Evolutionary conservation across 2,329 filamentous ascomycete species (phyloP).

Genomic region (Onygena corvina): DNA sequence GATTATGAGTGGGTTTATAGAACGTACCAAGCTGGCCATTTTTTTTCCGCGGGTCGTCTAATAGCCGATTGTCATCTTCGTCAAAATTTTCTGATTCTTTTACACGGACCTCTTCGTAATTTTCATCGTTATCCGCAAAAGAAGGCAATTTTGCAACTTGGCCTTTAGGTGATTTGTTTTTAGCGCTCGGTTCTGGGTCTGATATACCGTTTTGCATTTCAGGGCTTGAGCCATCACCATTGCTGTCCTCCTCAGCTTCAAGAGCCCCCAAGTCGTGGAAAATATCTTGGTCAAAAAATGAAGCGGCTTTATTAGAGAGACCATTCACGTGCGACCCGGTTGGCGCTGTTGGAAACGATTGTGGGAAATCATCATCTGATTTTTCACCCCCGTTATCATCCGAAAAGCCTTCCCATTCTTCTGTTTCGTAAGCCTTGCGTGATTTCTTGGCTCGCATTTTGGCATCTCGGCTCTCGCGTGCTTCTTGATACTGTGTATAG

Average conservation of each 20-base stretch:
- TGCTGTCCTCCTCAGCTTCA: conserved; percentile 36
- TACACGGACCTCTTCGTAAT: neutral
- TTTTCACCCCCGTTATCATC: conserved; percentile 48
- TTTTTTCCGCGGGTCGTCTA: conserved; percentile 30
- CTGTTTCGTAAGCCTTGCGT: conserved; percentile 66
- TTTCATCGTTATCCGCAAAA: neutral
- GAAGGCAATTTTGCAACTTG: neutral
- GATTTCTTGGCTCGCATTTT: conserved; percentile 87
- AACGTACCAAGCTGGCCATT: conserved; percentile 35
- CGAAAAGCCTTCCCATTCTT: conserved; percentile 86
- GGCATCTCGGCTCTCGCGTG: conserved; percentile 65
- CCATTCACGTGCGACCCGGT: conserved; percentile 31
- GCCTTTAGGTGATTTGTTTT: neutral
- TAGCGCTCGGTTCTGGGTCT: neutral
- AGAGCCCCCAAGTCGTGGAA: conserved; percentile 70
- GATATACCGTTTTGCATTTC: neutral
- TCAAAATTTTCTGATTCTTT: conserved; percentile 8
- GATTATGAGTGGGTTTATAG: neutral
- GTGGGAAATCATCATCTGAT: conserved; percentile 49
- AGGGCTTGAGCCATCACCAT: conserved; percentile 9
- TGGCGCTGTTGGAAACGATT: conserved; percentile 10
- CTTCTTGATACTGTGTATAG: conserved; percentile 76
- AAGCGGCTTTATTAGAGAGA: conserved; percentile 71
- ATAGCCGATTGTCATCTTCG: conserved; percentile 17
- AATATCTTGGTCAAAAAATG: conserved; percentile 91